Evolutionary conservation across 805 yeast genomes (phyloP).

Genomic region (Starmerella cellae): DNA sequence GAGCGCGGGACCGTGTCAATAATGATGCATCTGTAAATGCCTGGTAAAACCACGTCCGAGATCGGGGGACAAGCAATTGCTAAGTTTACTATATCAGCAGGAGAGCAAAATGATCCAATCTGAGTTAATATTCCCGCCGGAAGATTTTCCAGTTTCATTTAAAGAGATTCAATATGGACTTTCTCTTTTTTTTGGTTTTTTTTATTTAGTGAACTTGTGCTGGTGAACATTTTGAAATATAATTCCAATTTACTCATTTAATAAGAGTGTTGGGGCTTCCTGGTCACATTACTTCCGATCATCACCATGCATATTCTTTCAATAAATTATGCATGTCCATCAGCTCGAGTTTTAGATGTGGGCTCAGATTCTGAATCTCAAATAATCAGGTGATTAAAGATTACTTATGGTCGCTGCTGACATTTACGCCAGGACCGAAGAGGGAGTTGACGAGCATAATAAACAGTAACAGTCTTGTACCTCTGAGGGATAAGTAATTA

Average conservation of each 20-base stretch:
- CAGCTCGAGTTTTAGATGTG: neutral
- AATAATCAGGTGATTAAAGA: too few species aligned
- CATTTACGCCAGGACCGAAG: too few species aligned
- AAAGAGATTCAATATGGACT: too few species aligned
- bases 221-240: too few species aligned
- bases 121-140: constrained; percentile 23
- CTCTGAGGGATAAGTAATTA: too few species aligned
- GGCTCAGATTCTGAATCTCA: too few species aligned
- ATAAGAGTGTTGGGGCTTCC: neutral
- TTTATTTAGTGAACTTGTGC: too few species aligned
- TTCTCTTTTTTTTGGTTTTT: too few species aligned
- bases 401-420: too few species aligned
- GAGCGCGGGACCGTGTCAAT: constrained; percentile 25
- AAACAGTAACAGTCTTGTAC: too few species aligned
- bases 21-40: constrained; percentile 24
- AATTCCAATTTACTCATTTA: too few species aligned
- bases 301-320: neutral
- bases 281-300: neutral
- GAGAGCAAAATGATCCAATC: constrained; percentile 23
- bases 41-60: constrained; percentile 19
- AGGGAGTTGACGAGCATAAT: too few species aligned
- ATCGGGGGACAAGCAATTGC: constrained; percentile 22
- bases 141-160: constrained; percentile 5
- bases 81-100: constrained; percentile 26
- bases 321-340: neutral